Evolutionary conservation across 225 moss, liverwort and hornwort species (phyloP).

Genomic region (Ulota crispa): DNA sequence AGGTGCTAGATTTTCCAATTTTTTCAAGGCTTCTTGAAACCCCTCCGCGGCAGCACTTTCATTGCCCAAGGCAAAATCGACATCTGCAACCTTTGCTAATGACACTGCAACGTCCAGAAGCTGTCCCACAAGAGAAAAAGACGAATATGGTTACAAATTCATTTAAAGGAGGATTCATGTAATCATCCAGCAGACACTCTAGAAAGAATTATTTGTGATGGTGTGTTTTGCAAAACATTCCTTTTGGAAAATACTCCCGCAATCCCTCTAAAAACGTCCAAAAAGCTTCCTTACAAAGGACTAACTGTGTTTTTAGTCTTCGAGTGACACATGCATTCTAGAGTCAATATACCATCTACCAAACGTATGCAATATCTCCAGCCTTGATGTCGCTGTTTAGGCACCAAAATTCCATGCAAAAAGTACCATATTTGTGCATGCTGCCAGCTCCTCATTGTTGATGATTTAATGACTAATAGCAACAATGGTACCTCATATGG

Average conservation of each 20-base stretch:
- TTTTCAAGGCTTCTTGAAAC: constrained; percentile 90
- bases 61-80: constrained; percentile 80
- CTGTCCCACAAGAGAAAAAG: constrained; percentile 36
- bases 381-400: too few species aligned
- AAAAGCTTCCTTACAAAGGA: too few species aligned
- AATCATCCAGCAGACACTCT: not conserved
- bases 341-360: too few species aligned
- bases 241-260: not conserved
- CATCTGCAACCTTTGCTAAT: constrained; percentile 93
- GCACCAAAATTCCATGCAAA: too few species aligned
- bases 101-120: constrained; percentile 92
- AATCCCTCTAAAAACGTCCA: too few species aligned
- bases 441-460: too few species aligned
- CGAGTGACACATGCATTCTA: too few species aligned
- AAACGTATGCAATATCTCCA: too few species aligned
- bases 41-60: constrained; percentile 70
- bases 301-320: too few species aligned
- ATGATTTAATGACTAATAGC: too few species aligned
- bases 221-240: not conserved
- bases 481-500: too few species aligned
- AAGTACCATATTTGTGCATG: too few species aligned
- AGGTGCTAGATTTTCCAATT: constrained; percentile 62
- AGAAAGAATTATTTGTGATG: not conserved
- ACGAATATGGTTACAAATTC: not conserved
- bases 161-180: not conserved